Base-by-base conservation (phyloP, 345 rosid species). In the Hibiscus tridactylites region DNA sequence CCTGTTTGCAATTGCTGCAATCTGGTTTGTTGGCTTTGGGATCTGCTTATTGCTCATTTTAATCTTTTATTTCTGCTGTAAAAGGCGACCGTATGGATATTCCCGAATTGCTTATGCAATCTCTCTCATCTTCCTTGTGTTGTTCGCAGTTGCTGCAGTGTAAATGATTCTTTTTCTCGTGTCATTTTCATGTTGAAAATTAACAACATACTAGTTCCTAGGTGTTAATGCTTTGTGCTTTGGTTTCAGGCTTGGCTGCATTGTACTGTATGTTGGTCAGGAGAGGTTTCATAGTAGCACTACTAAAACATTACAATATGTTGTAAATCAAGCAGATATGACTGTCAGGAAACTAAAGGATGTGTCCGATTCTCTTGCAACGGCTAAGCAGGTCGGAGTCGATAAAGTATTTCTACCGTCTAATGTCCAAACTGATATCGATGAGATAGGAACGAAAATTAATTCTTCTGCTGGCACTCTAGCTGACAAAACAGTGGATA, bases 1-100 rank as follows among this genome's bases (percentile, higher is more conserved):
- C 44, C 44, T 39, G 10, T 39, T 39, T 39, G 79, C 73, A 63
- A 76, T 86, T 70, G 85, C 96, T 9, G 76, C 82, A 33, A 74
- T 87, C 70, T 95, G 99, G 98, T 89, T 90, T 77, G 68, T 89
- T 26, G 88, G 87, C 26, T 95, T 95, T 16, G 97, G 96, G 17
- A 60, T 90, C 26, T 87, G 88, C 76, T 76, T 92, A 61, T 72
- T 86, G 58, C 74, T 87, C 56, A 71, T 80, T 44, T 82, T 78
- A 70, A 47, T 90, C 62, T 86, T 85, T 65, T 81, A 74, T 71
- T 88, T 78, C 79, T 88, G 90, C 70, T 65, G 78, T 69, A 62
- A 75, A 75, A 82, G 75, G 80, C 68, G 74, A 66, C 79, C 89
- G 66, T 77, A 82, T 72, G 93, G 90, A 73, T 87, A 90, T 75